Percentiles rank a stretch among this genome's conserved stretches.
Conservation (phyloP, 441 rosid genomes). For the Eruca vesicaria region DNA sequence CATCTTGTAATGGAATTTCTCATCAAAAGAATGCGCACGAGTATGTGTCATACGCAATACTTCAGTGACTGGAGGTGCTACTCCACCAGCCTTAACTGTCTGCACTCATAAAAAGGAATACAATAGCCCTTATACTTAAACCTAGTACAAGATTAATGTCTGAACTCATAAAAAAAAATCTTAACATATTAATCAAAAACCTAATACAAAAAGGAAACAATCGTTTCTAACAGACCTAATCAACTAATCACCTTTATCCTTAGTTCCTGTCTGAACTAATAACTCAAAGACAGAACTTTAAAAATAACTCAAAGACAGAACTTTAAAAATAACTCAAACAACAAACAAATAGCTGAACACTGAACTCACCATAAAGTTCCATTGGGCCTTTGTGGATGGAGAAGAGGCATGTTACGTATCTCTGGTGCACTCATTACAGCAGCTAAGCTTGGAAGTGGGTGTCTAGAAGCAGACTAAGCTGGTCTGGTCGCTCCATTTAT, state of each 20-base stretch:
- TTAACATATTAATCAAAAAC: background rate
- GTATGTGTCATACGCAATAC: background rate
- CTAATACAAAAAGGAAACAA: too few species aligned
- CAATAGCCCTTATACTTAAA: too few species aligned
- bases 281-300: background rate
- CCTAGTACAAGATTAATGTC: too few species aligned
- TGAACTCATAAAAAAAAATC: background rate
- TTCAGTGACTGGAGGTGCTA: too few species aligned
- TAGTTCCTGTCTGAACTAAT: too few species aligned
- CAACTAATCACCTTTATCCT: too few species aligned
- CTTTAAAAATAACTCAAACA: background rate
- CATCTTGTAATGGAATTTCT: slow-evolving; percentile 91
- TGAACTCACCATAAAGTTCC: background rate
- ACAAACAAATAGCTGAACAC: background rate
- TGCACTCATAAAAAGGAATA: too few species aligned
- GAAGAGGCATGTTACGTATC: background rate
- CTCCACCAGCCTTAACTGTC: too few species aligned
- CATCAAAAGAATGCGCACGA: slow-evolving; percentile 92
- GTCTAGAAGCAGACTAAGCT: background rate
- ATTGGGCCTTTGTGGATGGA: background rate
- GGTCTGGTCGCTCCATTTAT: background rate
- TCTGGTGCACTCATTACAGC: background rate
- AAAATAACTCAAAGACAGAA: background rate
- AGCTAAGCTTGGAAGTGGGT: background rate
- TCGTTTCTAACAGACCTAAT: too few species aligned